Base-by-base conservation (phyloP, 1,284 basidiomycete genomes). In the Peniophora sp. region DNA sequence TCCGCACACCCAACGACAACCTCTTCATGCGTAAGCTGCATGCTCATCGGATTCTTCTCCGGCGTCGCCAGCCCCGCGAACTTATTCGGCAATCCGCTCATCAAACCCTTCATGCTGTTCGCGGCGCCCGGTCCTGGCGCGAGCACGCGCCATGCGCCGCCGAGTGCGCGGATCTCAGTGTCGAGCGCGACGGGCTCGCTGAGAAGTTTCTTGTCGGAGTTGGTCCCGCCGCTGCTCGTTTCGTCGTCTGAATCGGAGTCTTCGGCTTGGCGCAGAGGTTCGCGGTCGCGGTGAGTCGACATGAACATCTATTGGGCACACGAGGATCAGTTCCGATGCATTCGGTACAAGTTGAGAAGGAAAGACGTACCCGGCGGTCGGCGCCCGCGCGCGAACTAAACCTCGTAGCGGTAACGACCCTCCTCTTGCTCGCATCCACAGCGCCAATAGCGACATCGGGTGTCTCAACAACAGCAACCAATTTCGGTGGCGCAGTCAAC, bases 21-120 rank as follows among this genome's bases (percentile, higher is more conserved):
- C 62, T 90, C 86, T 62, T 91, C 88, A 58, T 90, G 88, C 55
- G 82, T 88, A 57, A 91, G 64, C 59, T 90, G 87, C 85, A 91
- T 89, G 51, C 84, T 85, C 88, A 91, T 91, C 12, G 88, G 88
- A 58, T 91, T 91, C 76, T 89, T 88, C 66, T 87, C 87, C 1
- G 88, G 88, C 17, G 78, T 85, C 32, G 88, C 85, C 24, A 91
- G 69, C 1, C 88, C 88, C 20, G 70, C 63, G 59, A 89, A 90
- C 60, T 84, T 87, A 32, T 61, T 57, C 1, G 85, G 85, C 17
- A 87, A 61, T 12, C 67, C 55, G 0, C 87, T 82, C 36, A 76
- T 64, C 2, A 88, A 58, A 3, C 87, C 86, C 57, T 75, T 78
- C 10, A 78, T 65, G 10, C 64, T 68, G 2, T 61, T 61, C 10